Base-by-base conservation (phyloP, 1,139 yeast genomes). In the Geotrichum restrictum region DNA sequence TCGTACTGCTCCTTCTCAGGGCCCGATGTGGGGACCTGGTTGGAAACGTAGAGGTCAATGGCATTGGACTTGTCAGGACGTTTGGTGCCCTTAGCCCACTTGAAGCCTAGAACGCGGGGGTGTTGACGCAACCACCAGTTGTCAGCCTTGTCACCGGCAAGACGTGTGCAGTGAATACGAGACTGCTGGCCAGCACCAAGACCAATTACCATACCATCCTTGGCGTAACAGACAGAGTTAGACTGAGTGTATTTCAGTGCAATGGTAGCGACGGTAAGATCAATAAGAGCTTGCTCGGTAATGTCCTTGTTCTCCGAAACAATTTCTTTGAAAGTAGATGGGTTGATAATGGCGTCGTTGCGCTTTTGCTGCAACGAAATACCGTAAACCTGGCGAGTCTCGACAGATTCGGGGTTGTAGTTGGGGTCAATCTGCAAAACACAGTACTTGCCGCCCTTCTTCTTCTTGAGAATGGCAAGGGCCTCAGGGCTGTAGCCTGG, bases 61-160 rank as follows among this genome's bases (percentile, higher is more conserved):
- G 97, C 98, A 69, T 93, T 93, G 55, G 96, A 86, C 81, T 93
- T 93, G 71, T 93, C 98, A 62, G 98, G 98, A 76, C 97, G 88
- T 81, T 93, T 93, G 64, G 87, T 88, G 67, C 98, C 98, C 77
- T 88, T 88, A 61, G 96, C 95, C 97, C 98, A 93, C 76, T 91
- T 81, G 81, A 93, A 85, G 22, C 77, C 94, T 56, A 93, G 76
- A 19, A 93, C 98, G 69, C 78, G 82, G 63, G 98, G 98, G 72
- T 93, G 98, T 73, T 93, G 98, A 78, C 98, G 86, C 68, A 93
- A 80, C 98, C 98, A 93, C 98, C 98, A 93, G 80, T 88, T 89
- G 73, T 93, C 97, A 60, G 98, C 97, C 79, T 93, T 93, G 68
- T 93, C 98, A 69, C 98, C 98, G 50, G 98, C 98, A 64, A 93